Evolutionary conservation across 2,329 filamentous ascomycete species (phyloP).

Genomic region (Aspergillus awamori): DNA sequence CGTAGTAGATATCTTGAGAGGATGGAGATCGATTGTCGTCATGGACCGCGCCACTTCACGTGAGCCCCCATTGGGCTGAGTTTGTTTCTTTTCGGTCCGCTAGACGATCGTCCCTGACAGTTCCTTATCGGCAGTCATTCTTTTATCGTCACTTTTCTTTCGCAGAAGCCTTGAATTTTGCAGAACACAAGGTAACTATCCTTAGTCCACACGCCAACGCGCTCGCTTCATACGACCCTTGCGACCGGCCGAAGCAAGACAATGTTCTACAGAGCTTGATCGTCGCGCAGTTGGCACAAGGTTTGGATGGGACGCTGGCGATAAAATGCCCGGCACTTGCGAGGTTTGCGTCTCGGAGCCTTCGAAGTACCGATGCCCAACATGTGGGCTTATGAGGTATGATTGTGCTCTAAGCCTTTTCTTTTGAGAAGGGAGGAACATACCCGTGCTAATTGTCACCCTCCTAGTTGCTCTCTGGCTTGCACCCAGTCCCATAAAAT

Average conservation of each 20-base stretch:
- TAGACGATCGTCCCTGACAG: background rate
- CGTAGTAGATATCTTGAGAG: no score
- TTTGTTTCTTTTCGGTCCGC: constrained; percentile 3
- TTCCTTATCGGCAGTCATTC: background rate
- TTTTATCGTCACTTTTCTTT: background rate
- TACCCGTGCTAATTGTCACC: constrained; percentile 1
- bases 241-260: constrained; percentile 15
- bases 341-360: constrained; percentile 43
- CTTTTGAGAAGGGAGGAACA: background rate
- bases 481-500: constrained; percentile 51
- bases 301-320: constrained; percentile 11
- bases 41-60: constrained; percentile 4
- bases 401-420: background rate
- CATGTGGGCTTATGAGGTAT: constrained; percentile 44
- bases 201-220: background rate
- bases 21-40: background rate
- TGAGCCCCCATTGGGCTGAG: constrained; percentile 6
- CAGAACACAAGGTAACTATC: background rate
- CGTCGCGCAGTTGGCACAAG: constrained; percentile 12
- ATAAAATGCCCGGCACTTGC: constrained; percentile 37
- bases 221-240: background rate
- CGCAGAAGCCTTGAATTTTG: background rate
- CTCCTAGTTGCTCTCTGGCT: constrained; percentile 48
- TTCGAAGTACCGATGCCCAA: constrained; percentile 45
- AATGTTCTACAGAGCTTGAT: constrained; percentile 23